Evolutionary conservation across 176 grass and related monocot species (phyloP), one percentile per base, ranked within the genome.

Genomic region (Themeda triandra): DNA sequence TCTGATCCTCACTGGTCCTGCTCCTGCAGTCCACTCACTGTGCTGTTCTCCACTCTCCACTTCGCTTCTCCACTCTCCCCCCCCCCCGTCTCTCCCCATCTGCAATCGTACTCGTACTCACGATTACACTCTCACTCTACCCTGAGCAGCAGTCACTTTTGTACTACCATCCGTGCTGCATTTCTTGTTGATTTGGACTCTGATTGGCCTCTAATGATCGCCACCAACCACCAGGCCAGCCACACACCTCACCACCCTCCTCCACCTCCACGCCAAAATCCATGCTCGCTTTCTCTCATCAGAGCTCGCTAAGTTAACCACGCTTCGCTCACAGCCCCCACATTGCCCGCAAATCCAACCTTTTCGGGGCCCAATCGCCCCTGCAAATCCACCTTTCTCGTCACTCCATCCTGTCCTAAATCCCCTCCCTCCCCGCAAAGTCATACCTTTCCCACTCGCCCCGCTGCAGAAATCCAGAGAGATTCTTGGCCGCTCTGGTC

Each of bases 381-480:
- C 46, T 18, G 18, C 65, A 73, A 91, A 88, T 82, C 73, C 18
- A 35, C 28, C 56, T 71, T 74, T 85, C 66, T 88, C 71, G 31
- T 88, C 78, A 67, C 77, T 80, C 80, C 88, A 83, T 83, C 68
- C 73, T 83, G 84, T 83, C 84, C 84, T 83, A 86, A 88, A 91
- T 88, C 71, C 80, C 69, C 40, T 25, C 63, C 48, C 27, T 29
- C 40, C 29, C 69, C 10, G 33, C 69, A 25, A 78, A 87, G 79
- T 87, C 70, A 45, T 67, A 32, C 74, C 56, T 88, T 90, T 93
- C 59, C 49, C 77, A 81, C 85, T 67, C 4, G 17, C 54, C 37
- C 69, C 59, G 42, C 35, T 79, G 49, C 66, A 48, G 79, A 85
- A 90, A 87, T 78, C 60, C 71, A 86, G 28, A 53, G 44, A 51